Conservation (phyloP, 768 basidiomycete genomes). For the Roridomyces roridus region DNA sequence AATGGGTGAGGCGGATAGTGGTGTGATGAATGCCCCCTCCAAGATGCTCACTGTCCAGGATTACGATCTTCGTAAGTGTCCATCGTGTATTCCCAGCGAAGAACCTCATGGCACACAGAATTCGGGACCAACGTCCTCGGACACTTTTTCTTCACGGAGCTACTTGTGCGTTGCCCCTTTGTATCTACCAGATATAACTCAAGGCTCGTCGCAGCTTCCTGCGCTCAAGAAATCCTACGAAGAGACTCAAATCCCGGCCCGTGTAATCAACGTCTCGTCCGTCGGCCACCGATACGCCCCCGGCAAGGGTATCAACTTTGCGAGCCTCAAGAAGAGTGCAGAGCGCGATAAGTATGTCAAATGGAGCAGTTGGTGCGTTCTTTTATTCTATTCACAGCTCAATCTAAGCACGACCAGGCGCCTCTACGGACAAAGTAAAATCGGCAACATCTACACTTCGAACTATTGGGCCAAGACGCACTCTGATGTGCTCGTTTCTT, state of each 20-base stretch:
- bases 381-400: too few species aligned
- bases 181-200: too few species aligned
- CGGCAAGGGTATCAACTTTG: not conserved
- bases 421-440: constrained; percentile 11
- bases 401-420: too few species aligned
- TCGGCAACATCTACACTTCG: constrained; percentile 36
- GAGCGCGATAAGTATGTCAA: too few species aligned
- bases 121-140: constrained; percentile 23
- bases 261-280: constrained; percentile 32
- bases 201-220: constrained; percentile 16
- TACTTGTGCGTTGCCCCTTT: not conserved
- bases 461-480: constrained; percentile 33
- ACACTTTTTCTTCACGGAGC: constrained; percentile 12
- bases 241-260: constrained; percentile 24
- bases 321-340: not conserved
- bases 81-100: not conserved
- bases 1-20: constrained; percentile 24
- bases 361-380: not conserved
- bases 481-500: constrained; percentile 31
- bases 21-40: constrained; percentile 29
- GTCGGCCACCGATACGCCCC: not conserved
- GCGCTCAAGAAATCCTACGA: constrained; percentile 21
- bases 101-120: too few species aligned
- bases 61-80: constrained; percentile 7
- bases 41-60: constrained; percentile 24